These are phyloP conservation scores for Lentinus tigrinus DNA, from an alignment of 768 basidiomycete species.

Conservation along the genomic window DNA sequence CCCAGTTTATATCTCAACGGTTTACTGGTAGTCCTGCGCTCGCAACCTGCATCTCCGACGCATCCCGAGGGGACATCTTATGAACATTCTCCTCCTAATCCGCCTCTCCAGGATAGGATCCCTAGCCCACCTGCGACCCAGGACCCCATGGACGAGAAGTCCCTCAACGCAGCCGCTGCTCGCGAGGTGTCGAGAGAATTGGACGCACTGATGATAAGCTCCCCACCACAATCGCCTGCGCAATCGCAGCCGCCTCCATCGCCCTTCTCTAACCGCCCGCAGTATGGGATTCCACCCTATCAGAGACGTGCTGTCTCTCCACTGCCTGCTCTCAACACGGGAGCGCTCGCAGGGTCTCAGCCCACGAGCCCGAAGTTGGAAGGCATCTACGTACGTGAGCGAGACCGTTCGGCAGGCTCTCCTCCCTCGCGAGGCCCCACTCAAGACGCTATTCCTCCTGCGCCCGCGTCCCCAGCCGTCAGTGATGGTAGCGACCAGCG, in stretches of 20 bases:
- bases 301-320: conserved; percentile 39
- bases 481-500: conserved; percentile 23
- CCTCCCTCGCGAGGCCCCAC: not conserved
- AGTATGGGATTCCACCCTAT: conserved; percentile 4
- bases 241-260: conserved; percentile 33
- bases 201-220: conserved; percentile 49
- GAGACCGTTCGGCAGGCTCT: conserved; percentile 16
- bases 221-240: conserved; percentile 29
- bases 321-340: conserved; percentile 29
- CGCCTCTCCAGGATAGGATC: conserved; percentile 8
- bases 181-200: conserved; percentile 66
- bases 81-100: not conserved
- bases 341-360: not conserved
- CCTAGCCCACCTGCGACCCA: conserved; percentile 1
- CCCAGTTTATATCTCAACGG: not conserved
- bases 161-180: conserved; percentile 64
- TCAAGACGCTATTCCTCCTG: not conserved
- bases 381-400: conserved; percentile 15
- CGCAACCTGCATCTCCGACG: conserved; percentile 3
- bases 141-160: conserved; percentile 12
- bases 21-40: not conserved
- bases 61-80: not conserved
- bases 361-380: conserved; percentile 7
- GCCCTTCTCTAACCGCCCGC: conserved; percentile 6
- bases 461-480: conserved; percentile 1